Conservation (phyloP, 2,329 filamentous ascomycete species). For the Calonectria leucothoes region DNA sequence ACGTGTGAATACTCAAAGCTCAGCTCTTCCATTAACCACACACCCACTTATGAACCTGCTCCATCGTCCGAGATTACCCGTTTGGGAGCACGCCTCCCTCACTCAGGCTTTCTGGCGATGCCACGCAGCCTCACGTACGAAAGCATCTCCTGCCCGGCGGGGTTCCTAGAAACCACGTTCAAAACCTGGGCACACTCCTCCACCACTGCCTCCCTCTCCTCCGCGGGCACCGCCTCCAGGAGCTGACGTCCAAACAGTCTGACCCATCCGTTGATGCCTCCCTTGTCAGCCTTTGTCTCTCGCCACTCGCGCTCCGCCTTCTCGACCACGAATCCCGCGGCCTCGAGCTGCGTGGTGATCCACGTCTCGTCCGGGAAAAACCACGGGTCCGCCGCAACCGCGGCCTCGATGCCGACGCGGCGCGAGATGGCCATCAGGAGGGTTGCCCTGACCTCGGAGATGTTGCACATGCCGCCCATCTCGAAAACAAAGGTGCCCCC, state of each 20-base stretch:
- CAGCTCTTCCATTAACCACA: not conserved
- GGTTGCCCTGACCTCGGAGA: conserved; percentile 70
- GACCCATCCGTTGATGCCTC: conserved; percentile 75
- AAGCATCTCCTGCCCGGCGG: conserved; percentile 66
- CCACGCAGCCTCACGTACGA: conserved; percentile 66
- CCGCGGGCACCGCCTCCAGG: conserved; percentile 62
- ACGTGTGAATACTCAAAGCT: not conserved
- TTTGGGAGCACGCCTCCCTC: not conserved
- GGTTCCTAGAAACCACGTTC: conserved; percentile 64
- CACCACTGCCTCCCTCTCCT: conserved; percentile 62
- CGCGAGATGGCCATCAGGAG: conserved; percentile 65
- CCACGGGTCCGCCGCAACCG: conserved; percentile 70
- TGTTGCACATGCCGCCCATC: conserved; percentile 78
- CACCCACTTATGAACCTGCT: not conserved
- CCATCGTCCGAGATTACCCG: not conserved
- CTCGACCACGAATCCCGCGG: conserved; percentile 62
- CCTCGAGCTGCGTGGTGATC: conserved; percentile 59
- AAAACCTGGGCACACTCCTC: conserved; percentile 66
- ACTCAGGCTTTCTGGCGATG: conserved; percentile 53
- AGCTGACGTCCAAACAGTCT: conserved; percentile 71
- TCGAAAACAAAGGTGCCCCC: conserved; percentile 74
- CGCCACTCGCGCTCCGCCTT: conserved; percentile 72
- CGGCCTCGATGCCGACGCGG: conserved; percentile 61
- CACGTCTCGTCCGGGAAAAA: conserved; percentile 77
- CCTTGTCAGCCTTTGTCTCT: conserved; percentile 68